These are phyloP conservation scores for Pseudotsuga menziesii DNA, from an alignment of 75 land plant species.

Conservation along the genomic window DNA sequence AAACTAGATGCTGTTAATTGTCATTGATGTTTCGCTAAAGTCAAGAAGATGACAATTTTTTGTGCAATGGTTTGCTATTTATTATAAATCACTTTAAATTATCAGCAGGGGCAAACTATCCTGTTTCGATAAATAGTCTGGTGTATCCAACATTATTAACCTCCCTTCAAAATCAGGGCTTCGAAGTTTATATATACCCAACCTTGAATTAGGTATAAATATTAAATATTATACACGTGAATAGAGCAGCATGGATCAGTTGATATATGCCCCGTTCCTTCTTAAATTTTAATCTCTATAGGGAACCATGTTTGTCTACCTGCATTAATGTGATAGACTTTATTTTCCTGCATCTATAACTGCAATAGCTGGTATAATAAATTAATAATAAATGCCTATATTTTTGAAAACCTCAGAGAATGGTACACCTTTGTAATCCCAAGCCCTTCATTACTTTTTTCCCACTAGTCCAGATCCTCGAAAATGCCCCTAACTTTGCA, in stretches of 20 bases:
- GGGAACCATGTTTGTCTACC: not conserved
- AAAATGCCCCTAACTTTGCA: not conserved
- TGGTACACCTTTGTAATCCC: constrained; percentile 4
- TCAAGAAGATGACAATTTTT: not conserved
- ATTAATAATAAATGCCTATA: not conserved
- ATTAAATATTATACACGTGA: not conserved
- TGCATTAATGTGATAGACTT: not conserved
- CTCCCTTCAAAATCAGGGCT: not conserved
- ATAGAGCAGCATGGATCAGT: not conserved
- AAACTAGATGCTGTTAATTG: not conserved
- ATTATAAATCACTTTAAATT: not conserved
- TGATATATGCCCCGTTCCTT: not conserved
- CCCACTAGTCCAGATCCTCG: not conserved
- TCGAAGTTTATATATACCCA: not conserved
- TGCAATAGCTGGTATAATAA: not conserved
- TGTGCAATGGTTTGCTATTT: not conserved
- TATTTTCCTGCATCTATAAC: not conserved
- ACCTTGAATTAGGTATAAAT: not conserved
- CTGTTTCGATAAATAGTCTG: no score
- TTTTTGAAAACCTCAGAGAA: not conserved
- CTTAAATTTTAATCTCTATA: not conserved
- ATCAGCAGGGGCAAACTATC: not conserved
- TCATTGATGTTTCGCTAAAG: not conserved
- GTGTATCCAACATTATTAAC: not conserved
- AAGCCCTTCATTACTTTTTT: not conserved